Conservation (phyloP, 495 filamentous ascomycete genomes). For the Pyrenula aspistea region DNA sequence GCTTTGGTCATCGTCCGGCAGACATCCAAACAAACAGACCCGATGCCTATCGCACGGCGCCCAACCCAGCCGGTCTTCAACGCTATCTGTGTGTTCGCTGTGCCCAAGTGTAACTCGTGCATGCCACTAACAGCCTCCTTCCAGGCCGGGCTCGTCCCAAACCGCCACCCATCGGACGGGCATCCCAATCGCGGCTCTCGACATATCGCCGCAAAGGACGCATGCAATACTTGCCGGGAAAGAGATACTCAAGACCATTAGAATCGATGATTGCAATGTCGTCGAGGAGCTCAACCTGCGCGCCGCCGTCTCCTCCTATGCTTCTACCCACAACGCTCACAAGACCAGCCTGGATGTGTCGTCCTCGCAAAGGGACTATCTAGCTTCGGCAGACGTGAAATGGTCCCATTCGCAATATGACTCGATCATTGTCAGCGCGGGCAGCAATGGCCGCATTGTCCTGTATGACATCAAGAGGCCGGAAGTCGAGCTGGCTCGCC, state of each 20-base stretch:
- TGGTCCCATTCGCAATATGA: conserved; percentile 61
- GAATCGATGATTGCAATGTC: conserved; percentile 54
- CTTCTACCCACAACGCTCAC: conserved; percentile 46
- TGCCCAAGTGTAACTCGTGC: not conserved
- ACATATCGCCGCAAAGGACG: conserved; percentile 63
- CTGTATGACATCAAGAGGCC: conserved; percentile 71
- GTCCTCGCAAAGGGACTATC: conserved; percentile 38
- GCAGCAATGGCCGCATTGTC: conserved; percentile 75
- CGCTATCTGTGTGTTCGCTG: not conserved
- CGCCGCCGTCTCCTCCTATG: conserved; percentile 58
- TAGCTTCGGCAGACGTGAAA: conserved; percentile 73
- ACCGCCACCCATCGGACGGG: conserved; percentile 62
- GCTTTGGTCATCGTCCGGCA: not conserved
- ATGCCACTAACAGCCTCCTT: not conserved
- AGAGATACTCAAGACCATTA: conserved; percentile 75
- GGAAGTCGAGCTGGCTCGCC: conserved; percentile 60
- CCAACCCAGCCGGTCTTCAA: not conserved
- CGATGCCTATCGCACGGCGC: not conserved
- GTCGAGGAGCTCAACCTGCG: conserved; percentile 73
- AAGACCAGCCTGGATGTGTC: conserved; percentile 11
- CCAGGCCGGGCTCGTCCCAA: conserved; percentile 55
- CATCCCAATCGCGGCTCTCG: conserved; percentile 61
- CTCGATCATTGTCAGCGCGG: conserved; percentile 69
- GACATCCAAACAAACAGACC: not conserved
- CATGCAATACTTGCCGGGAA: conserved; percentile 71